These are phyloP conservation scores for Septoria petroselini DNA, from an alignment of 2,329 filamentous ascomycete genomes.

Conservation along the genomic window DNA sequence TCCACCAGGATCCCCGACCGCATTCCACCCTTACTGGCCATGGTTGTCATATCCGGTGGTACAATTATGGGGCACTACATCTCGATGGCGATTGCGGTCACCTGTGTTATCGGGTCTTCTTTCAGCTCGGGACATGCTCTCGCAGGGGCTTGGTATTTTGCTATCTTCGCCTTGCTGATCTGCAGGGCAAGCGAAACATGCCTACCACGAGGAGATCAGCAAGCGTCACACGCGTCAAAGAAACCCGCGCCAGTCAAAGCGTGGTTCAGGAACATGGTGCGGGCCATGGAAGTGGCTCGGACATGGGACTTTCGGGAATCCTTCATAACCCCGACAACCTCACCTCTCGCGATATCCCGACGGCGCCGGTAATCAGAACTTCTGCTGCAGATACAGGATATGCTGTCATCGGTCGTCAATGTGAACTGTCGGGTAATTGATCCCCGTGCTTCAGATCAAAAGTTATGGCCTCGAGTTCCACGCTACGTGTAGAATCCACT, in stretches of 20 bases:
- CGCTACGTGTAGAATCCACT: not conserved
- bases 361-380: not conserved
- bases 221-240: slow-evolving; percentile 1
- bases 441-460: not conserved
- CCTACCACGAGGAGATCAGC: slow-evolving; percentile 4
- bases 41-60: no score
- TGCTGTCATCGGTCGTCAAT: no score
- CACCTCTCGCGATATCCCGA: slow-evolving; percentile 2
- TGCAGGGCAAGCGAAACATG: not conserved
- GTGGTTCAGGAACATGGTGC: not conserved
- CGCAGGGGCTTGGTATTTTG: not conserved
- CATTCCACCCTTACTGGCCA: no score
- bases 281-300: not conserved
- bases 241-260: slow-evolving; percentile 1
- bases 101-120: no score
- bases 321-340: not conserved
- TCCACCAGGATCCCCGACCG: no score
- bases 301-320: slow-evolving; percentile 4
- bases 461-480: not conserved
- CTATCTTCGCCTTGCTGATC: not conserved
- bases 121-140: not conserved
- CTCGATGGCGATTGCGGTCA: no score
- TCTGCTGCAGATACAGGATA: no score
- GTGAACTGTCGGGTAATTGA: not conserved
- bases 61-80: no score